Evolutionary conservation across 257 asterid genomes (phyloP).

Genomic region (Plantago elongata): DNA sequence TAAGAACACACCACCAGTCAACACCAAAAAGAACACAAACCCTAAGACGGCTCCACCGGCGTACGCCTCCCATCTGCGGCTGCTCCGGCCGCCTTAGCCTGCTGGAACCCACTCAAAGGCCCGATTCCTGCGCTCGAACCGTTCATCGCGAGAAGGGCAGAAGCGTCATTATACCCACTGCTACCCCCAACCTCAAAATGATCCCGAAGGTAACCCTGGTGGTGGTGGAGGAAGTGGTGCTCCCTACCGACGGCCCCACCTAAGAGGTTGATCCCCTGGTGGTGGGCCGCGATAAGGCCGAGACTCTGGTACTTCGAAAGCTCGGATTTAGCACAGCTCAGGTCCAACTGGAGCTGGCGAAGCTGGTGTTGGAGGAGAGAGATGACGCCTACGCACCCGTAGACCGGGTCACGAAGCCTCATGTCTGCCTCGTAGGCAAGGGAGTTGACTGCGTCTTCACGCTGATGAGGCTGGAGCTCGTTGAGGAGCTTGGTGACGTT

Average conservation of each 20-base stretch:
- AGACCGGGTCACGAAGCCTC: conserved; percentile 78
- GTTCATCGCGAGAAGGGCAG: conserved; percentile 66
- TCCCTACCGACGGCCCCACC: conserved; percentile 29
- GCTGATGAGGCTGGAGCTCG: conserved; percentile 69
- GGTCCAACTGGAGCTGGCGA: conserved; percentile 69
- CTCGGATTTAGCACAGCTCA: conserved; percentile 71
- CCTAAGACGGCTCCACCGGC: conserved; percentile 82
- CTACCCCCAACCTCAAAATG: conserved; percentile 26
- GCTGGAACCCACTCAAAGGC: conserved; percentile 67
- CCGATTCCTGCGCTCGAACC: conserved; percentile 60
- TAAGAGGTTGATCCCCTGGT: conserved; percentile 46
- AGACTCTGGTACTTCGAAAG: conserved; percentile 62
- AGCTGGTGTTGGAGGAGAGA: conserved; percentile 79
- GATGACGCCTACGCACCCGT: conserved; percentile 79
- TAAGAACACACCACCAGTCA: background rate
- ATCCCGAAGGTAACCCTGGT: conserved; percentile 46
- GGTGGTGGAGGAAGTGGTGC: conserved; percentile 55
- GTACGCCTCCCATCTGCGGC: conserved; percentile 78
- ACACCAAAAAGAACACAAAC: conserved; percentile 6
- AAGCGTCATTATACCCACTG: conserved; percentile 50
- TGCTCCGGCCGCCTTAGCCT: conserved; percentile 50
- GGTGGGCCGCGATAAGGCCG: conserved; percentile 36
- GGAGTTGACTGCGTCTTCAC: conserved; percentile 69
- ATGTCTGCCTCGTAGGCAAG: conserved; percentile 70
- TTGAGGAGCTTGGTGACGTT: conserved; percentile 68